phyloP scores from a whole-genome alignment of 2,329 filamentous ascomycete species.

The Calonectria pseudoreteaudii region DNA sequence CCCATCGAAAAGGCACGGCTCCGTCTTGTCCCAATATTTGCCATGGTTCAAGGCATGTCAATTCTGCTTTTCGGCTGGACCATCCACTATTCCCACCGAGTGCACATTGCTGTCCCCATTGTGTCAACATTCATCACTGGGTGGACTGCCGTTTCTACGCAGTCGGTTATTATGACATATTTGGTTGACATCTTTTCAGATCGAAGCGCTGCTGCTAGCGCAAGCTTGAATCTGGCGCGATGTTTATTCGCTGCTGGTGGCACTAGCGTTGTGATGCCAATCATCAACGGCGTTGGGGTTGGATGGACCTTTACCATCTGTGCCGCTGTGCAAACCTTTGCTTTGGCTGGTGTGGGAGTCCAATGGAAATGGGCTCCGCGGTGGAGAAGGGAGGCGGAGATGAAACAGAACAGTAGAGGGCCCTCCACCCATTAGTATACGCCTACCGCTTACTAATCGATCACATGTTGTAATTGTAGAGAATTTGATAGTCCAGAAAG shows the following conservation, averaged over 20 bases:
- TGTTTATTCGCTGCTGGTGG: constrained; percentile 65
- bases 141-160: constrained; percentile 62
- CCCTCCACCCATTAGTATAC: neutral
- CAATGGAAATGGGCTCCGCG: constrained; percentile 5
- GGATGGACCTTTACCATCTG: constrained; percentile 61
- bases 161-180: constrained; percentile 63
- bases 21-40: constrained; percentile 59
- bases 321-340: constrained; percentile 55
- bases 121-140: constrained; percentile 63
- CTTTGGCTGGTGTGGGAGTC: constrained; percentile 43
- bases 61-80: constrained; percentile 66
- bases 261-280: constrained; percentile 61
- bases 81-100: constrained; percentile 53
- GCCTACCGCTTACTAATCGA: neutral
- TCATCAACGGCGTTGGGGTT: constrained; percentile 59
- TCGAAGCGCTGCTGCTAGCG: constrained; percentile 62
- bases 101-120: constrained; percentile 63
- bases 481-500: too few relatives aligned
- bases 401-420: neutral
- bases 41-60: constrained; percentile 57
- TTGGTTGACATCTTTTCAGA: constrained; percentile 65
- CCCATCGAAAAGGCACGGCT: constrained; percentile 64
- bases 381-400: constrained; percentile 2
- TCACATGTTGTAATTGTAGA: neutral
- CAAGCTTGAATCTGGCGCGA: constrained; percentile 63